Base-by-base conservation (phyloP, 768 basidiomycete species). In the Boletus edulis region DNA sequence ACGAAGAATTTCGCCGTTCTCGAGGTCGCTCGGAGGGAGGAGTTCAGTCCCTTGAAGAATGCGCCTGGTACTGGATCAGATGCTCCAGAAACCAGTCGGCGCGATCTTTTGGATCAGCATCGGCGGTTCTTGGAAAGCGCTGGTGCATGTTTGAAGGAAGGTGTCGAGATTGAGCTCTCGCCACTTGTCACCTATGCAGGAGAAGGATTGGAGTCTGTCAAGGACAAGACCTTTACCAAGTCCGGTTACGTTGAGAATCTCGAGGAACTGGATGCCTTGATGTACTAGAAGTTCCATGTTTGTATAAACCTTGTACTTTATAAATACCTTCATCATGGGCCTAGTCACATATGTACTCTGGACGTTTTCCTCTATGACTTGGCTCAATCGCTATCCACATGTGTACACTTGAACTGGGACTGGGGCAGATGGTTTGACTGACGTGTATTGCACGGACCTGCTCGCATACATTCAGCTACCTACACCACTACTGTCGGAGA, bases 1-100 rank as follows among this genome's bases (percentile, higher is more conserved):
- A 93, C 94, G 27, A 71, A 85, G 66, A 77, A 73, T 48, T 93
- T 95, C 60, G 84, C 89, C 29, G 92, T 98, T 39, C 73, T 98
- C 67, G 94, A 98, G 71, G 93, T 97, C 42, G 82, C 83, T 48
- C 77, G 97, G 52, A 78, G 79, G 55, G 91, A 96, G 56, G 96
- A 98, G 73, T 99, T 99, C 65, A 94, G 91, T 59, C 96, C 96
- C 35, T 73, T 99, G 70, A 99, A 99, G 79, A 99, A 99, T 66
- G 96, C 94, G 9, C 94, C 94, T 1, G 94, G 94, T 1, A 89
- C 91, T 0, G 89, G 89, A 24, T 78, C 89, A 15, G 96, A 98
- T 68, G 87, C 93, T 67, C 90, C 95, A 15, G 85, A 86, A 54
- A 97, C 97, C 31, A 95, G 93, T 62, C 82, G 94, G 44, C 81